Percentiles rank a stretch among this genome's conserved stretches.
Conservation (phyloP, 1,284 basidiomycete species). For the Salmacisia buchloeana region DNA sequence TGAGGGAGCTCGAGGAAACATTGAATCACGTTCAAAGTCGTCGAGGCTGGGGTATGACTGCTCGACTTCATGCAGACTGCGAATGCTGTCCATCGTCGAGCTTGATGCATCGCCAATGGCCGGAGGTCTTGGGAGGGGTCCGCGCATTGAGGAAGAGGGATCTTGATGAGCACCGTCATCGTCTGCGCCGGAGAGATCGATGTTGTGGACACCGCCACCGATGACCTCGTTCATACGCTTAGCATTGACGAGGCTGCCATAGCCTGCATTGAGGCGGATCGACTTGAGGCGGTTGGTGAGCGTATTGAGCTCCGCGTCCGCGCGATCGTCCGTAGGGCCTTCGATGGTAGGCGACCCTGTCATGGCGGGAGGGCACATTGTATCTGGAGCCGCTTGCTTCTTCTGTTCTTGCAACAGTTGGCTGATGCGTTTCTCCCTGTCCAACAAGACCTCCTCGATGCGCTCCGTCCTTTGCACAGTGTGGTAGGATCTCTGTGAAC, state of each 20-base stretch:
- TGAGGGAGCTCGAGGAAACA: slow-evolving; percentile 24
- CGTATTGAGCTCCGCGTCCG: slow-evolving; percentile 12
- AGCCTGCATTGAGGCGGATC: slow-evolving; percentile 19
- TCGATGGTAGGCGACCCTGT: neutral
- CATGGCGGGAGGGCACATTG: no score
- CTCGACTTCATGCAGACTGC: slow-evolving; percentile 20
- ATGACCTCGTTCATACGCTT: slow-evolving; percentile 1
- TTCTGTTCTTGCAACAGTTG: neutral
- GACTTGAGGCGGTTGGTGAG: slow-evolving; percentile 28
- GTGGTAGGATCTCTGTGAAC: slow-evolving; percentile 25
- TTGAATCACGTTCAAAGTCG: slow-evolving; percentile 24
- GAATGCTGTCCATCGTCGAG: neutral
- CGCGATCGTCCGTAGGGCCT: neutral
- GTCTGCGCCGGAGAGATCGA: neutral
- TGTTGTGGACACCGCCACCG: neutral
- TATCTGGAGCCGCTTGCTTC: no score
- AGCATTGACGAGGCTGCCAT: slow-evolving; percentile 3
- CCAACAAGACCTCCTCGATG: slow-evolving; percentile 35
- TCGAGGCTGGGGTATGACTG: slow-evolving; percentile 34
- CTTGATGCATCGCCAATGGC: neutral
- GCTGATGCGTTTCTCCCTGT: slow-evolving; percentile 27
- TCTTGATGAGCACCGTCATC: neutral
- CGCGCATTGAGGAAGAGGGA: neutral
- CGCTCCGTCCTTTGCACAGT: slow-evolving; percentile 40
- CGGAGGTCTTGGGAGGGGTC: neutral